Conservation (phyloP, 179 eudicot genomes). For the Gypsophila paniculata region DNA sequence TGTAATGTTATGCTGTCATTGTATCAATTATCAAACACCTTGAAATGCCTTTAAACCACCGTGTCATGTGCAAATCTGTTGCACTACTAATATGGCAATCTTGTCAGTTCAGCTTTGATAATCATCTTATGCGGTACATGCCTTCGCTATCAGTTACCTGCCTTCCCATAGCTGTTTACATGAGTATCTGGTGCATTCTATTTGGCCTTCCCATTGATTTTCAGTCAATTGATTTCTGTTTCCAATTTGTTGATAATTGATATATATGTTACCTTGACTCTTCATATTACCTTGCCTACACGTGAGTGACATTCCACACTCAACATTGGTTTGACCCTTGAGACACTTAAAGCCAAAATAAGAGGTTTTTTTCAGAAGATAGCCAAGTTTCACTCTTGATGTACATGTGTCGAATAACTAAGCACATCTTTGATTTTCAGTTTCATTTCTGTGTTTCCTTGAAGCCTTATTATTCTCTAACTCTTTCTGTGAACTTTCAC, state of each 20-base stretch:
- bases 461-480: background rate
- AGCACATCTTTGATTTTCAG: background rate
- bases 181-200: background rate
- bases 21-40: background rate
- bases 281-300: background rate
- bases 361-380: background rate
- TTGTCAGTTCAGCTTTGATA: background rate
- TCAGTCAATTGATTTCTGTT: background rate
- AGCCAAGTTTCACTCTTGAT: background rate
- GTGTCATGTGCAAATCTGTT: background rate
- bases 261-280: background rate
- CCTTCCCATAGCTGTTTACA: background rate
- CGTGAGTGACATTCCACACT: background rate
- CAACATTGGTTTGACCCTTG: background rate
- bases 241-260: background rate
- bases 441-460: background rate
- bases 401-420: background rate
- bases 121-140: background rate
- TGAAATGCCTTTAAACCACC: background rate
- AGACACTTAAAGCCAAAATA: background rate
- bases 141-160: background rate
- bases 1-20: background rate
- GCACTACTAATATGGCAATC: background rate
- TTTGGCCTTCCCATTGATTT: background rate
- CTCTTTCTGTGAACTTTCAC: background rate